A percentile compares a stretch with the other conserved stretches of the same genome.
phyloP scores from a whole-genome alignment of 2,329 filamentous ascomycete species.

The Colletotrichum lindemuthianum region DNA sequence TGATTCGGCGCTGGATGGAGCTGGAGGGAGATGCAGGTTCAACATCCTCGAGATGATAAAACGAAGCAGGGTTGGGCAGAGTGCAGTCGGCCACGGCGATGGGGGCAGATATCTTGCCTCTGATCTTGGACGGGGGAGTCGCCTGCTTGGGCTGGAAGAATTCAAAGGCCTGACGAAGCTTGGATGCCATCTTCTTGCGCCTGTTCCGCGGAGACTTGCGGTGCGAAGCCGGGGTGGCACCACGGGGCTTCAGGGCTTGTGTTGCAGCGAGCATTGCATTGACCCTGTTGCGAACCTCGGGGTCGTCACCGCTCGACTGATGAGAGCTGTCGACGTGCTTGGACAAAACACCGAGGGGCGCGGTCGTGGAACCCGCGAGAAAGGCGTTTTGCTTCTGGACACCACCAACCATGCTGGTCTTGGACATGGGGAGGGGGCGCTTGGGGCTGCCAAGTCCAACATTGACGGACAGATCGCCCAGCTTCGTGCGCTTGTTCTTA shows the following conservation, averaged over 20 bases:
- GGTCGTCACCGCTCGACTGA: constrained; percentile 32
- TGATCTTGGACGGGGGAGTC: constrained; percentile 33
- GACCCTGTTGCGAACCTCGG: constrained; percentile 47
- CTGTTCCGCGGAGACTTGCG: constrained; percentile 43
- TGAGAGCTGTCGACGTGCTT: constrained; percentile 1
- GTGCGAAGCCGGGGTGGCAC: constrained; percentile 20
- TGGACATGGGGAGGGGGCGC: constrained; percentile 21
- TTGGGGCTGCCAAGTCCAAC: not conserved
- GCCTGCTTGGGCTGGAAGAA: constrained; percentile 43
- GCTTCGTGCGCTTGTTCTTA: constrained; percentile 1
- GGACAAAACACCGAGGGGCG: constrained; percentile 10
- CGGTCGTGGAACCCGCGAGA: constrained; percentile 26
- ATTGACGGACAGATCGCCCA: not conserved
- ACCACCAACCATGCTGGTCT: constrained; percentile 20
- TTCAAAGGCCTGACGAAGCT: constrained; percentile 47
- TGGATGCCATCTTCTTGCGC: constrained; percentile 45
- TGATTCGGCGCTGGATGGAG: constrained; percentile 45
- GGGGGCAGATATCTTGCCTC: constrained; percentile 31
- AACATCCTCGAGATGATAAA: constrained; percentile 30
- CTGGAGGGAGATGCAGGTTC: constrained; percentile 41
- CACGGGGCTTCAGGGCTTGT: constrained; percentile 46
- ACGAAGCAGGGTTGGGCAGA: constrained; percentile 23
- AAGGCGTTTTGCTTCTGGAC: constrained; percentile 6
- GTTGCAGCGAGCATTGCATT: constrained; percentile 50
- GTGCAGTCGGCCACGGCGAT: constrained; percentile 10